These are phyloP conservation scores for Cladosporium sp. DNA, from an alignment of 2,329 filamentous ascomycete genomes.

Conservation along the genomic window DNA sequence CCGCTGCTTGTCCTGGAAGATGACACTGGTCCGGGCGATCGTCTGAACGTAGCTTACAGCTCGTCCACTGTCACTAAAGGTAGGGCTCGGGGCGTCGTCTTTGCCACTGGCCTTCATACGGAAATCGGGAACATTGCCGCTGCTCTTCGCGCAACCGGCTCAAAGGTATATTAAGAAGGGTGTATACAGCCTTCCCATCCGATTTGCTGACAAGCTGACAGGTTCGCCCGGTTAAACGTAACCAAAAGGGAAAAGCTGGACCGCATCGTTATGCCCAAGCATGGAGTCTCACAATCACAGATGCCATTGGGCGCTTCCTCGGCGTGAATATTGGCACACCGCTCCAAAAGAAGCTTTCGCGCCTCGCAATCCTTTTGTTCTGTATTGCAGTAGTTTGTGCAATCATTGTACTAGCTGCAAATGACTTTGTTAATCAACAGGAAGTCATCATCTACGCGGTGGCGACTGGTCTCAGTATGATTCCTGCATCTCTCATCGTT, in stretches of 20 bases:
- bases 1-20: slow-evolving; percentile 48
- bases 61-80: slow-evolving; percentile 69
- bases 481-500: slow-evolving; percentile 48
- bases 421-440: slow-evolving; percentile 45
- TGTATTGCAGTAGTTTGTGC: slow-evolving; percentile 65
- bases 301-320: slow-evolving; percentile 59
- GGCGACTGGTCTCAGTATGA: slow-evolving; percentile 56
- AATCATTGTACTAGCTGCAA: slow-evolving; percentile 64
- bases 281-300: slow-evolving; percentile 48
- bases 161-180: neutral
- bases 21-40: slow-evolving; percentile 60
- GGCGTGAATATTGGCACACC: slow-evolving; percentile 73
- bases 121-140: slow-evolving; percentile 71
- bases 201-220: slow-evolving; percentile 32
- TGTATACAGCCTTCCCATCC: too few relatives aligned
- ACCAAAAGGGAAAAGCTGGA: slow-evolving; percentile 28
- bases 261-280: slow-evolving; percentile 43
- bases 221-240: slow-evolving; percentile 37
- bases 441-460: slow-evolving; percentile 65
- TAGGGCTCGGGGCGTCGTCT: slow-evolving; percentile 63
- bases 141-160: slow-evolving; percentile 56
- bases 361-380: slow-evolving; percentile 78
- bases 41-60: slow-evolving; percentile 66
- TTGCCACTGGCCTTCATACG: slow-evolving; percentile 67
- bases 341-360: slow-evolving; percentile 77